These are phyloP conservation scores for Diplosphaera chodatii DNA, from an alignment of 139 green algal species.

Conservation along the genomic window DNA sequence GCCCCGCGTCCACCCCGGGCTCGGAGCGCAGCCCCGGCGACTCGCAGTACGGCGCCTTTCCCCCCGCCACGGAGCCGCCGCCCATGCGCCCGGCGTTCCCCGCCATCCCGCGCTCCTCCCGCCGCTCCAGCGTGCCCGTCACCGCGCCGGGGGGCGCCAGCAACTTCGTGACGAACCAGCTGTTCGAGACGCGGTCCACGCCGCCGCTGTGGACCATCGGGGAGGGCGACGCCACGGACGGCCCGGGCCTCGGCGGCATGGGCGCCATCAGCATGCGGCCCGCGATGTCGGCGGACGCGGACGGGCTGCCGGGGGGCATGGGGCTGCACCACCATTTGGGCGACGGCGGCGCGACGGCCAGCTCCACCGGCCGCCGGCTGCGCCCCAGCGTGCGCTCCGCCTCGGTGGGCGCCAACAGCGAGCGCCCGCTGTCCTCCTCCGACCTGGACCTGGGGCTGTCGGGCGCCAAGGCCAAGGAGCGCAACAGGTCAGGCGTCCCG, in stretches of 20 bases:
- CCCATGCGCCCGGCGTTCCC: background rate
- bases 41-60: too few species aligned
- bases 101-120: background rate
- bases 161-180: background rate
- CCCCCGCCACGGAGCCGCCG: too few species aligned
- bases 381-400: background rate
- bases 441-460: background rate
- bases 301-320: background rate
- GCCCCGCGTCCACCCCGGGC: too few species aligned
- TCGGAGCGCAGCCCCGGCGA: too few species aligned
- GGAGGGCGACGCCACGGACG: background rate
- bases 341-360: too few species aligned
- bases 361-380: background rate
- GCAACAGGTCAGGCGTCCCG: background rate
- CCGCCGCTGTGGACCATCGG: constrained; percentile 1
- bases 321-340: too few species aligned
- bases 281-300: background rate
- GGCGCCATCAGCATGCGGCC: background rate
- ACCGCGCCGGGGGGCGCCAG: background rate
- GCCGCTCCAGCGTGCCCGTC: background rate
- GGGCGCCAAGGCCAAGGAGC: background rate
- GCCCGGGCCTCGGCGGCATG: background rate
- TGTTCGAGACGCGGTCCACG: background rate
- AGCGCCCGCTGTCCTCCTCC: background rate
- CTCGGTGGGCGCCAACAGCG: background rate